These are phyloP conservation scores for Passiflora organensis DNA, from an alignment of 345 rosid species.

Conservation along the genomic window DNA sequence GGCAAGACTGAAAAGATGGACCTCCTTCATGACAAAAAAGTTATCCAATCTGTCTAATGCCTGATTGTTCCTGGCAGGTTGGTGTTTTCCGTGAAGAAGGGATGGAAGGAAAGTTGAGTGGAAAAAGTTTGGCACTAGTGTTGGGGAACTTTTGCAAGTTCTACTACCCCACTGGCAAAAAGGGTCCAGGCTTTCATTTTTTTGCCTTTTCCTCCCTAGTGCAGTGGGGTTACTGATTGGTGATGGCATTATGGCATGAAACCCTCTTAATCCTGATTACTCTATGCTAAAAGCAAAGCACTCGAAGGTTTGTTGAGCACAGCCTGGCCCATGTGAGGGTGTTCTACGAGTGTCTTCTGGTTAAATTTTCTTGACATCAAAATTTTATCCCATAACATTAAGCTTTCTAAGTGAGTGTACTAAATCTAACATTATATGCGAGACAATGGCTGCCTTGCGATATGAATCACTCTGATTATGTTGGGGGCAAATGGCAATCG, in stretches of 20 bases:
- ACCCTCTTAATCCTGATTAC: slow-evolving; percentile 10
- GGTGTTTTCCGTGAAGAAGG: slow-evolving; percentile 5
- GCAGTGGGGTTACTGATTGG: slow-evolving; percentile 26
- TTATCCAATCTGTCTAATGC: neutral
- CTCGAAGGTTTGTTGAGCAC: slow-evolving; percentile 22
- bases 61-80: neutral
- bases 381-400: no score
- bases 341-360: slow-evolving; percentile 9
- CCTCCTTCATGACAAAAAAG: slow-evolving; percentile 28
- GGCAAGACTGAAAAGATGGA: slow-evolving; percentile 24
- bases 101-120: slow-evolving; percentile 14
- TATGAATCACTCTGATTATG: neutral
- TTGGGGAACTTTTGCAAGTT: slow-evolving; percentile 13
- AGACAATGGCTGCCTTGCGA: neutral
- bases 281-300: slow-evolving; percentile 13
- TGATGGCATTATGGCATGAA: slow-evolving; percentile 15
- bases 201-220: slow-evolving; percentile 2
- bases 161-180: slow-evolving; percentile 28
- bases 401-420: no score
- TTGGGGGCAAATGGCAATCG: slow-evolving; percentile 14
- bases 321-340: slow-evolving; percentile 43
- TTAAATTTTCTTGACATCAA: neutral
- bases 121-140: slow-evolving; percentile 21
- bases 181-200: slow-evolving; percentile 30
- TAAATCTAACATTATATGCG: no score